Percentiles rank a stretch among this genome's conserved stretches.
phyloP scores from a whole-genome alignment of 2,329 filamentous ascomycete genomes.

The Chaetothyriales sp. region DNA sequence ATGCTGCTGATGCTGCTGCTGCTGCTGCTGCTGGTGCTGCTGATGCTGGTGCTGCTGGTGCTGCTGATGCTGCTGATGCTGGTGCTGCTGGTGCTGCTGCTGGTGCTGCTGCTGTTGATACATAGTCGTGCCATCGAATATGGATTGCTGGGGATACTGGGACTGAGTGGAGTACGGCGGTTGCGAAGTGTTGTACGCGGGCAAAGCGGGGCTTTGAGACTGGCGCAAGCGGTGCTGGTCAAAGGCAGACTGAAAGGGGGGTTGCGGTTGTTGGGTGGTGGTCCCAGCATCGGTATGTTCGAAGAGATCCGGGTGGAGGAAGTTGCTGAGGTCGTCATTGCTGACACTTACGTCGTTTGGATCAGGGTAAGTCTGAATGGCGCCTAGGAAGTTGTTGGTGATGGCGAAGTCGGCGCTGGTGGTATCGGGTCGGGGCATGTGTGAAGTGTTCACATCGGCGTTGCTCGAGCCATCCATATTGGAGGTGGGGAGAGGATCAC shows the following conservation, averaged over 20 bases:
- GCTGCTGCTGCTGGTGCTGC: not conserved
- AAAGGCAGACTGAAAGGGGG: constrained; percentile 9
- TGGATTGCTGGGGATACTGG: constrained; percentile 9
- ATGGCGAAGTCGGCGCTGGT: not conserved
- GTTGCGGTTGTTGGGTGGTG: constrained; percentile 10
- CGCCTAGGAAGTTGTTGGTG: constrained; percentile 9
- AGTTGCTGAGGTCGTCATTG: constrained; percentile 11
- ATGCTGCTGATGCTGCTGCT: too few relatives aligned
- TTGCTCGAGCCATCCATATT: constrained; percentile 12
- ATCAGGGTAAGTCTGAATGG: constrained; percentile 8
- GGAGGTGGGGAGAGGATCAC: not conserved
- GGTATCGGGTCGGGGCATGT: not conserved
- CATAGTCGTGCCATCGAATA: not conserved
- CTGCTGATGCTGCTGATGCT: too few relatives aligned
- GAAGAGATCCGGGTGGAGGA: constrained; percentile 16
- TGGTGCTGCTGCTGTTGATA: not conserved
- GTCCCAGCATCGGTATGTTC: constrained; percentile 9
- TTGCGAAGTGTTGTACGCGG: constrained; percentile 11
- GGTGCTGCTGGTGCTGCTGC: not conserved
- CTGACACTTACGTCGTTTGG: constrained; percentile 5
- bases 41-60: too few relatives aligned
- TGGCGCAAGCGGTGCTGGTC: constrained; percentile 10
- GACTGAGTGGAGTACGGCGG: constrained; percentile 5
- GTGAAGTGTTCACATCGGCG: not conserved
- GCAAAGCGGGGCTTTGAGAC: constrained; percentile 13